Base-by-base conservation (phyloP, 345 rosid genomes). In the Eucalyptus victrix region DNA sequence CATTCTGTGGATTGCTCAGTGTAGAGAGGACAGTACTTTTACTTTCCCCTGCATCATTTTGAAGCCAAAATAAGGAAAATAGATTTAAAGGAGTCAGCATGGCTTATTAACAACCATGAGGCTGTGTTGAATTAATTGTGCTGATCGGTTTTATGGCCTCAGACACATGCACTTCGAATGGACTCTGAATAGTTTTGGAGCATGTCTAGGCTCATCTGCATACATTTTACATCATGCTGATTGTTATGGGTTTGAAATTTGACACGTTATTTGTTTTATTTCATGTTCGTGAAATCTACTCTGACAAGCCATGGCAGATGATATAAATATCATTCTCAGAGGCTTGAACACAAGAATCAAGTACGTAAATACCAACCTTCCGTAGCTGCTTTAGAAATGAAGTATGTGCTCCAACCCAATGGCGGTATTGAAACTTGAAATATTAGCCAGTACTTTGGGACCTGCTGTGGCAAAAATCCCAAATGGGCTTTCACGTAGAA, bases 371-470 rank as follows among this genome's bases (percentile, higher is more conserved):
- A 23, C 67, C 34, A 91, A 96, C 99, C 97, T 92, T 87, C 90
- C 28, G 86, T 87, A 40, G 91, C 87, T 60, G 91, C 92, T 86
- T 93, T 93, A 67, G 98, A 91, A 58, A 97, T 90, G 93, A 95
- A 96, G 93, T 95, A 96, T 23, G 98, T 97, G 92, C 90, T 94
- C 98, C 98, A 97, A 89, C 98, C 98, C 88, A 96, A 94, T 80
- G 99, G 97, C 4, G 95, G 98, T 89, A 95, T 92, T 49, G 94
- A 91, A 60, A 90, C 98, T 94, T 92, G 94, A 92, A 97, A 95
- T 89, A 93, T 89, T 67, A 97, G 95, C 98, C 99, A 96, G 89
- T 95, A 94, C 91, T 87, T 91, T 12, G 98, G 97, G 88, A 37
- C 92, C 85, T 86, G 91, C 23, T 81, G 60, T 32, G 94, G 92